Evolutionary conservation across 1,284 basidiomycete species (phyloP), one percentile per base, ranked within the genome.

Genomic region (Athelia psychrophila): DNA sequence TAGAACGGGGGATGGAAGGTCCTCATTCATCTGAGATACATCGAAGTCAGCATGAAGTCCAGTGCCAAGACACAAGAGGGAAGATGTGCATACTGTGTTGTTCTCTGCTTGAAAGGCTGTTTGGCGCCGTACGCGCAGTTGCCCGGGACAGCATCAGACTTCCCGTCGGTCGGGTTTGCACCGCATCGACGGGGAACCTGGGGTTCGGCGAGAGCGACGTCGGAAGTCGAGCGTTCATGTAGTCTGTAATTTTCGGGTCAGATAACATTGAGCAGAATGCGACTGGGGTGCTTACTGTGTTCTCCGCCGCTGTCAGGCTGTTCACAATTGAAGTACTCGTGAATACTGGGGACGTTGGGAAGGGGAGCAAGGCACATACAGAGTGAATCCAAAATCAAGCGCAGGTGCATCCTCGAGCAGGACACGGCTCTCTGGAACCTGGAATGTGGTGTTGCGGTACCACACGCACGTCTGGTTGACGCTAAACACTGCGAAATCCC

Each of bases 371-470:
- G 13, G 27, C 27, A 67, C 75, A 22, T 54, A 76, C 72, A 1
- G 74, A 74, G 63, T 88, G 86, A 23, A 86, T 79, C 88, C 88
- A 92, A 63, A 83, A 83, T 74, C 81, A 91, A 5, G 82, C 77
- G 64, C 88, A 90, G 20, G 73, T 78, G 63, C 88, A 91, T 30
- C 79, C 80, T 12, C 76, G 80, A 1, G 76, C 62, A 0, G 86
- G 83, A 61, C 88, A 91, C n/a, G 80, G 70, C 69, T 66, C 13
- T 68, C 73, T 0, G 88, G 88, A 20, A 91, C 76, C 49, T 76
- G 59, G 60, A 88, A 91, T 47, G 78, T 74, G 15, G 84, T 88
- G 65, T 79, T 79, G 22, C 81, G 74, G 42, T 70, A 71, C 84
- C 84, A 91, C 0, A 88, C 85, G 56, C 86, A 88, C 0, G 79